These are phyloP conservation scores for Lactarius hatsudake DNA, from an alignment of 768 basidiomycete species.

Conservation along the genomic window DNA sequence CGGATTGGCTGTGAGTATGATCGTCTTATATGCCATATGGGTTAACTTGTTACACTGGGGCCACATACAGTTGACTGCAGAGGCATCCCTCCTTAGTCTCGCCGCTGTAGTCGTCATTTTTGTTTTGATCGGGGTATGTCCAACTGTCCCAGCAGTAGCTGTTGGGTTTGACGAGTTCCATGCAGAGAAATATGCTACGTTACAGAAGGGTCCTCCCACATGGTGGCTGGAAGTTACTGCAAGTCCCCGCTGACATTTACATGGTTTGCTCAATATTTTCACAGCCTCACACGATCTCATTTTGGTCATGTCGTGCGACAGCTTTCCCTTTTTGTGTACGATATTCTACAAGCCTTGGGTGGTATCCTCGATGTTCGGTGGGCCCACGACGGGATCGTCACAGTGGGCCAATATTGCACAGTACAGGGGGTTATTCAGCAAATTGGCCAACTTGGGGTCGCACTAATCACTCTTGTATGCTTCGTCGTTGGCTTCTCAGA, in stretches of 20 bases:
- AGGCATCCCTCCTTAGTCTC: constrained; percentile 31
- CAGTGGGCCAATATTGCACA: constrained; percentile 36
- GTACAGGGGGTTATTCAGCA: constrained; percentile 42
- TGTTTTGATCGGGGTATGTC: constrained; percentile 19
- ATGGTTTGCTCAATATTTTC: constrained; percentile 34
- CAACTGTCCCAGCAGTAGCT: neutral
- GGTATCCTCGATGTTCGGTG: constrained; percentile 40
- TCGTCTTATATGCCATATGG: neutral
- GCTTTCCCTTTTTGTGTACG: constrained; percentile 33
- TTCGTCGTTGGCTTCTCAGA: neutral
- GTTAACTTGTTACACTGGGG: neutral
- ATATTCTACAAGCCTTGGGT: constrained; percentile 41
- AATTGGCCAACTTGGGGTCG: constrained; percentile 43
- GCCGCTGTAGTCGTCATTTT: neutral
- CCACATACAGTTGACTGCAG: constrained; percentile 34
- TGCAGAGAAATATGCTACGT: constrained; percentile 19
- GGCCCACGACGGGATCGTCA: constrained; percentile 37
- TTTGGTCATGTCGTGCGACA: constrained; percentile 29
- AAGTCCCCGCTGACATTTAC: constrained; percentile 42
- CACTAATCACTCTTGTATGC: constrained; percentile 42
- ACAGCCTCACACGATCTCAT: neutral
- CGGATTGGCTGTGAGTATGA: constrained; percentile 37
- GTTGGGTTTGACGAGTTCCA: neutral
- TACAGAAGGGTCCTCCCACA: constrained; percentile 1
- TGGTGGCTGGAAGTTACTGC: constrained; percentile 31